Percentiles rank a stretch among this genome's conserved stretches.
Conservation (phyloP, 2,329 filamentous ascomycete species). For the Fusarium metavorans region DNA sequence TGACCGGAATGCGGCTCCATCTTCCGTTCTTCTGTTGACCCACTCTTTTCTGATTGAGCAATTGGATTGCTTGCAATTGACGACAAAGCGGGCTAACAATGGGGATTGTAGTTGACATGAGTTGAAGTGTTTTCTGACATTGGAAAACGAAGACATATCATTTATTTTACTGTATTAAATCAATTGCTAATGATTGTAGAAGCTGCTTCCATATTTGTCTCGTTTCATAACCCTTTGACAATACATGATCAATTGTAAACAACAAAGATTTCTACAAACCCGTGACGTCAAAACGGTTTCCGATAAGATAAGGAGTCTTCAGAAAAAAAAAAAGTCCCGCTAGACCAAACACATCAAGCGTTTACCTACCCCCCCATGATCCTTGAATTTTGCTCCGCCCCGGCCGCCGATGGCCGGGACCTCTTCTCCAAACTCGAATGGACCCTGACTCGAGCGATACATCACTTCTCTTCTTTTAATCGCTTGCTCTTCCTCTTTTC, state of each 20-base stretch:
- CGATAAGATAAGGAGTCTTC: conserved; percentile 34
- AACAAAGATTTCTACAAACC: background rate
- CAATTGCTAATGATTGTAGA: background rate
- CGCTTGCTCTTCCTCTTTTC: background rate
- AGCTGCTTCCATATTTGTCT: background rate
- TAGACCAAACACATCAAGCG: background rate
- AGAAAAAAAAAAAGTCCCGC: background rate
- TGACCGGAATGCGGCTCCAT: conserved; percentile 26
- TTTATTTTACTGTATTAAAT: background rate
- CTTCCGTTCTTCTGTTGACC: background rate
- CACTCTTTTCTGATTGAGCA: conserved; percentile 2
- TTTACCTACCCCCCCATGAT: conserved; percentile 24
- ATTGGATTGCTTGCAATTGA: conserved; percentile 23
- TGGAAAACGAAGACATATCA: background rate
- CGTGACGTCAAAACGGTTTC: conserved; percentile 22
- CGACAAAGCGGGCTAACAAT: conserved; percentile 21
- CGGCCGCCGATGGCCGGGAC: background rate
- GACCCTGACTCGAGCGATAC: conserved; percentile 34
- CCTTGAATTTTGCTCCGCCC: conserved; percentile 36
- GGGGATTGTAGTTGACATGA: background rate
- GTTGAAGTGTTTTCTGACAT: background rate
- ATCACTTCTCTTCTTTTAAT: background rate
- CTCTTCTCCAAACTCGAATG: background rate
- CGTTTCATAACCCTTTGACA: background rate
- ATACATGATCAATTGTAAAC: background rate